Conservation (phyloP, 345 rosid species). For the Passiflora organensis region DNA sequence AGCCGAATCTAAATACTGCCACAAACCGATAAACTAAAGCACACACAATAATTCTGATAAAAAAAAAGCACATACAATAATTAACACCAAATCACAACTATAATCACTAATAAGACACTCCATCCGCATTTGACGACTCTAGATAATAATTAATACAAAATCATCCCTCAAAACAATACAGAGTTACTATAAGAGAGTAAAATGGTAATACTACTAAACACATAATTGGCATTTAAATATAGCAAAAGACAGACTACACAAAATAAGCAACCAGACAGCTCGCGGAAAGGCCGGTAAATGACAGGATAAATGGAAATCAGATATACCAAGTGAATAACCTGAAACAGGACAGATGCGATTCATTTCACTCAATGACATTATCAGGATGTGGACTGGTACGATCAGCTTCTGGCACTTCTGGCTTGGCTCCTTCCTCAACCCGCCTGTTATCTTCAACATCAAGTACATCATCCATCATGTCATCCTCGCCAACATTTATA, state of each 20-base stretch:
- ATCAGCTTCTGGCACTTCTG: constrained; percentile 21
- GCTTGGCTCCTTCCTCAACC: constrained; percentile 44
- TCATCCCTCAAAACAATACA: no score
- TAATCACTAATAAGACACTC: no score
- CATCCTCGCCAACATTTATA: constrained; percentile 83
- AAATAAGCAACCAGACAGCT: neutral
- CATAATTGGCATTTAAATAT: neutral
- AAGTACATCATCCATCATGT: constrained; percentile 80
- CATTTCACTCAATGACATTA: constrained; percentile 7
- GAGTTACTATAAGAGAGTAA: no score
- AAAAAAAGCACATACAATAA: no score
- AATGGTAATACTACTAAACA: neutral
- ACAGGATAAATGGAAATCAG: no score
- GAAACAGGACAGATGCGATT: neutral
- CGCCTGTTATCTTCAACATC: constrained; percentile 61
- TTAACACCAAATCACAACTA: no score
- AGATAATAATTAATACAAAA: neutral
- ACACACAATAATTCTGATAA: no score
- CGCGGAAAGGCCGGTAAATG: neutral
- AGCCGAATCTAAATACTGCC: no score
- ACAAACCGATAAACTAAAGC: no score
- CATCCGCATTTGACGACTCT: neutral
- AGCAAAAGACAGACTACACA: neutral
- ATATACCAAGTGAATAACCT: no score
- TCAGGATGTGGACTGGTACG: constrained; percentile 1